Base-by-base conservation (phyloP, 371 early-diverging fungal species). In the Sporodiniella umbellata region DNA sequence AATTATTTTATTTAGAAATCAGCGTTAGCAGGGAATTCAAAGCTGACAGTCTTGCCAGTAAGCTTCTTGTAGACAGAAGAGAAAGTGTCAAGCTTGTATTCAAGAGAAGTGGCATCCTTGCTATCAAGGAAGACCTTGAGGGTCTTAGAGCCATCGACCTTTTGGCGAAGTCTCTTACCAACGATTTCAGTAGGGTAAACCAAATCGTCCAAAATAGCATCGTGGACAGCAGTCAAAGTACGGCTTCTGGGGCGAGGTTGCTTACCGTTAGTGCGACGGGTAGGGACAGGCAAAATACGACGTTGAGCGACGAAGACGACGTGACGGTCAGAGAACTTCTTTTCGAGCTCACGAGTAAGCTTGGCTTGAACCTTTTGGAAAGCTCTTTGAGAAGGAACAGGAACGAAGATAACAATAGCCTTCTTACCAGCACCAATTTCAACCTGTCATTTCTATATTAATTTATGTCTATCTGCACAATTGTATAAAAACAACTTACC, bases 271-370 rank as follows among this genome's bases (percentile, higher is more conserved):
- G 87, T 80, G 59, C 82, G 83, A 70, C 92, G 92, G 65, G 85
- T 81, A 53, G 95, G 96, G 85, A 90, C 92, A 68, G 86, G 79
- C 72, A 96, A 77, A 77, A 97, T 94, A 70, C 95, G 93, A 67
- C 98, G 93, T 78, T 93, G 89, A 58, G 96, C 97, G 72, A 96
- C 80, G 55, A 98, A 84, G 65, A 98, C 84, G 56, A 97, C 90
- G 78, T 97, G 96, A 62, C 95, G 90, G 80, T 97, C 98, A 62
- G 94, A 91, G 90, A 97, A 95, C 92, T 98, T 98, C 95, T 98
- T 98, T 85, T 98, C 98, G 60, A 98, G 85, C 82, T 98, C 98
- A 70, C 97, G 94, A 62, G 96, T 94, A 48, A 98, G 86, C 54
- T 77, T 85, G 70, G 81, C 76, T 79, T 94, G 95, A 70, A 95